Evolutionary conservation across 495 filamentous ascomycete genomes (phyloP).

Genomic region (Daldinia loculata): DNA sequence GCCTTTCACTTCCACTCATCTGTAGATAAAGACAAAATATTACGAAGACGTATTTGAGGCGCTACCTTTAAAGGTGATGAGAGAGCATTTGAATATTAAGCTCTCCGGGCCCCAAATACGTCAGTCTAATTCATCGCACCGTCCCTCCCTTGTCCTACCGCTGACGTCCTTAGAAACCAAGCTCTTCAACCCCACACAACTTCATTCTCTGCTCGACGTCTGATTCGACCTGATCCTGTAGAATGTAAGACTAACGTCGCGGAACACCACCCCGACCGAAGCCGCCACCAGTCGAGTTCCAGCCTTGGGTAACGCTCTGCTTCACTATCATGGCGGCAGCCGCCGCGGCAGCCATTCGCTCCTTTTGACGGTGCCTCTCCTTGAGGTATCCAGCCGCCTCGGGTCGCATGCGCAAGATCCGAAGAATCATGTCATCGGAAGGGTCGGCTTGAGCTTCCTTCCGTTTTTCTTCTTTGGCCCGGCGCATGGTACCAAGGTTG

Average conservation of each 20-base stretch:
- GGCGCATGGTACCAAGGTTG: constrained; percentile 95
- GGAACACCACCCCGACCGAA: constrained; percentile 65
- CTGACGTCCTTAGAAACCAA: constrained; percentile 34
- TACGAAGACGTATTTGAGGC: constrained; percentile 3
- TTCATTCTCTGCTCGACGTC: constrained; percentile 23
- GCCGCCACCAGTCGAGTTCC: constrained; percentile 68
- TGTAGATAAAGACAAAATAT: not conserved
- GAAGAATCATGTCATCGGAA: constrained; percentile 96
- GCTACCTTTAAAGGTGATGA: not conserved
- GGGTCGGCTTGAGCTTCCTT: constrained; percentile 96
- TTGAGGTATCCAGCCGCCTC: constrained; percentile 91
- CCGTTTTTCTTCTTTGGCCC: constrained; percentile 93
- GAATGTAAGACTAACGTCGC: constrained; percentile 42
- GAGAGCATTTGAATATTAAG: not conserved
- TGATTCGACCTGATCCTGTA: not conserved
- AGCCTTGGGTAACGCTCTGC: constrained; percentile 78
- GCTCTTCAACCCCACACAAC: constrained; percentile 35
- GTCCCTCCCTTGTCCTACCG: constrained; percentile 1
- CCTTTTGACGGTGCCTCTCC: constrained; percentile 91
- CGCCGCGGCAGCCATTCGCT: constrained; percentile 85
- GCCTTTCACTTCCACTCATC: constrained; percentile 10
- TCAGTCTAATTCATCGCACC: not conserved
- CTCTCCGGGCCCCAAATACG: not conserved
- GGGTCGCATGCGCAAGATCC: constrained; percentile 94
- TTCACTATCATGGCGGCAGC: constrained; percentile 94